Percentiles rank a stretch among this genome's conserved stretches.
Evolutionary conservation across 139 green algal species (phyloP).

Genomic region (Haematococcus sp.): DNA sequence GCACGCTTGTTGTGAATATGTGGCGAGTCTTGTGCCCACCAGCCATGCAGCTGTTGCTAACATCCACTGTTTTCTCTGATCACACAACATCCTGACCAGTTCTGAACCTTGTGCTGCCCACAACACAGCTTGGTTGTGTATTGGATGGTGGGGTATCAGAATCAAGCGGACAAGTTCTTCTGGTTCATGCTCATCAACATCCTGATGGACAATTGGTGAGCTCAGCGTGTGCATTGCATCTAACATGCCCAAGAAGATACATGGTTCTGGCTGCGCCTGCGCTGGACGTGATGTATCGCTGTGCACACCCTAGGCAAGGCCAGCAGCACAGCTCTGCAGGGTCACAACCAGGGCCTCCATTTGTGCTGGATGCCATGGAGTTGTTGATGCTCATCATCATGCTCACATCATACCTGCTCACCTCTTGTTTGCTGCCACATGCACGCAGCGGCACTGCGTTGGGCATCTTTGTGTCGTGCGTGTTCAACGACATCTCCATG

Average conservation of each 20-base stretch:
- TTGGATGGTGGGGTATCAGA: slow-evolving; percentile 11
- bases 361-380: background rate
- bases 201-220: slow-evolving; percentile 16
- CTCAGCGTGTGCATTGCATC: too few relatives aligned
- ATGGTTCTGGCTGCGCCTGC: too few relatives aligned
- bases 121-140: slow-evolving; percentile 1
- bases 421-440: slow-evolving; percentile 3
- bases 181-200: slow-evolving; percentile 26
- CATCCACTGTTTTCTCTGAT: too few relatives aligned
- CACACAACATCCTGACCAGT: background rate
- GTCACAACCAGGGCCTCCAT: too few relatives aligned
- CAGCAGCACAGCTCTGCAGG: too few relatives aligned
- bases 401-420: too few relatives aligned
- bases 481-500: slow-evolving; percentile 22
- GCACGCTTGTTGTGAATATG: too few relatives aligned
- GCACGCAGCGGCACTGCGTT: slow-evolving; percentile 10
- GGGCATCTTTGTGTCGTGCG: slow-evolving; percentile 30
- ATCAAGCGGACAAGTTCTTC: slow-evolving; percentile 8
- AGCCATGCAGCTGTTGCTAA: too few relatives aligned
- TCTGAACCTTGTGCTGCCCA: slow-evolving; percentile 2
- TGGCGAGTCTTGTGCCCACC: too few relatives aligned
- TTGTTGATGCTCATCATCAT: background rate
- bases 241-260: too few relatives aligned
- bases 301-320: background rate
- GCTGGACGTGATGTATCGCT: too few relatives aligned